phyloP scores from a whole-genome alignment of 176 grass and related monocot genomes.

The Ampelocalamus luodianensis region DNA sequence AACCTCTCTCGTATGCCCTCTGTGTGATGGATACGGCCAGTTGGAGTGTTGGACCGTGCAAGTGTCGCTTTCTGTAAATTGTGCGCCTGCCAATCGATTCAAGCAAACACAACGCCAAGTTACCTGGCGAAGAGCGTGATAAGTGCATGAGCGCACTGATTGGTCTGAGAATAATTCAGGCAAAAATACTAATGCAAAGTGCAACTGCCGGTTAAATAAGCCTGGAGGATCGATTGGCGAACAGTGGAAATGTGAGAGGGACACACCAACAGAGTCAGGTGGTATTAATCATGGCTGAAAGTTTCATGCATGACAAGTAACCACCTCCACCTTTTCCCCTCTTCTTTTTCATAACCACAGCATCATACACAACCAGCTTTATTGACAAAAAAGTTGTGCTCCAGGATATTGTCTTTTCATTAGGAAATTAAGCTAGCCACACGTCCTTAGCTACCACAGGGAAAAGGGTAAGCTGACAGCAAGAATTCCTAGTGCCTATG shows the following conservation, averaged over 20 bases:
- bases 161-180: not conserved
- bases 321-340: not conserved
- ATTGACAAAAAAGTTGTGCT: not conserved
- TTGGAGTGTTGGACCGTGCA: no score
- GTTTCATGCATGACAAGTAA: slow-evolving; percentile 19
- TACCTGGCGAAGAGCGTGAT: no score
- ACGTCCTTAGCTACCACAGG: not conserved
- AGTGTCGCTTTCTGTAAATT: not conserved
- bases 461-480: not conserved
- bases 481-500: not conserved
- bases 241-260: not conserved
- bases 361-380: slow-evolving; percentile 8
- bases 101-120: not conserved
- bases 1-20: not conserved
- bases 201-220: not conserved
- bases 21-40: not conserved
- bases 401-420: not conserved
- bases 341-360: not conserved
- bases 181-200: not conserved
- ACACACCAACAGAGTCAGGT: slow-evolving; percentile 6
- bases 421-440: not conserved
- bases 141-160: not conserved
- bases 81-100: not conserved
- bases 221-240: not conserved
- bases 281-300: not conserved